phyloP scores from a whole-genome alignment of 225 moss, liverwort and hornwort genomes.

The Polytrichum commune region DNA sequence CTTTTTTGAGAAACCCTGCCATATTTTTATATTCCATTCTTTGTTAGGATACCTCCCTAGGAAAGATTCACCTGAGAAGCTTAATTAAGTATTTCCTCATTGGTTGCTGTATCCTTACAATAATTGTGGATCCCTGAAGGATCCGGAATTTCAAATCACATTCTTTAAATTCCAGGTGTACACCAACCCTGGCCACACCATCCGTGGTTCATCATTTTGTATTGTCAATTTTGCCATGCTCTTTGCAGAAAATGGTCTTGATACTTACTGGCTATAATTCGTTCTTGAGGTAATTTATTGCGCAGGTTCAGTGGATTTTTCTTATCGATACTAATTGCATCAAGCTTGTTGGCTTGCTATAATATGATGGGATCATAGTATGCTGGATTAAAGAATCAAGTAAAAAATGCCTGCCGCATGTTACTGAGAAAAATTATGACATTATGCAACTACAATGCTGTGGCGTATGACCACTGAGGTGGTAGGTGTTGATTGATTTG shows the following conservation, averaged over 20 bases:
- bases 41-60: conserved; percentile 22
- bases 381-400: conserved; percentile 10
- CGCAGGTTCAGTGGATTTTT: conserved; percentile 1
- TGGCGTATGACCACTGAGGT: conserved; percentile 2
- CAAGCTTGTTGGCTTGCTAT: conserved; percentile 5
- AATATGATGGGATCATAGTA: conserved; percentile 2
- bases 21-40: conserved; percentile 26
- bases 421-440: background rate
- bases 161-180: conserved; percentile 34
- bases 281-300: background rate
- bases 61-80: conserved; percentile 19
- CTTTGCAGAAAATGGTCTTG: background rate
- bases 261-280: background rate
- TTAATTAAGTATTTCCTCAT: conserved; percentile 12
- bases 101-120: conserved; percentile 23
- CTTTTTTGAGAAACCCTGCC: conserved; percentile 3
- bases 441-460: background rate
- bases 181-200: conserved; percentile 1
- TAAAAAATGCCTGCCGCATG: background rate
- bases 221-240: background rate
- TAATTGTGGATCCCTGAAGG: conserved; percentile 11
- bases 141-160: conserved; percentile 11
- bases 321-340: conserved; percentile 3
- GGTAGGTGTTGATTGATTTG: conserved; percentile 8
- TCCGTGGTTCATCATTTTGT: background rate